These are phyloP conservation scores for Orbilia quercus DNA, from an alignment of 2,329 filamentous ascomycete genomes.

Conservation along the genomic window DNA sequence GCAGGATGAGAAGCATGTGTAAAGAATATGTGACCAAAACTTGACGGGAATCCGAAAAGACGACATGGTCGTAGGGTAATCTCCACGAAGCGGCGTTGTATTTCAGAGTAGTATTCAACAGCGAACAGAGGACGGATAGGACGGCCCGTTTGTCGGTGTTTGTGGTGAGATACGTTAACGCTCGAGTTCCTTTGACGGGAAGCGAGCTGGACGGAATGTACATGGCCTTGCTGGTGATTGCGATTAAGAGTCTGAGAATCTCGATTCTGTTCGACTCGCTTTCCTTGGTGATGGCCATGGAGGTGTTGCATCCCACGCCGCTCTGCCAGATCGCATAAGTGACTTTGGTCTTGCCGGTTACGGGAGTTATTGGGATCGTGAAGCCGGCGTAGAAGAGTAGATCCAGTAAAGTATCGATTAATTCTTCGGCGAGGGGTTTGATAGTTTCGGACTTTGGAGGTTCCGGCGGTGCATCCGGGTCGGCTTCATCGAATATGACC, in stretches of 20 bases:
- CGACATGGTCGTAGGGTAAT: slow-evolving; percentile 90
- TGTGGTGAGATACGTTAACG: slow-evolving; percentile 88
- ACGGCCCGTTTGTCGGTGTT: slow-evolving; percentile 63
- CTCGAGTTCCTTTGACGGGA: slow-evolving; percentile 82
- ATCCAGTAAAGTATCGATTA: slow-evolving; percentile 89
- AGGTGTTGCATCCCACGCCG: slow-evolving; percentile 92
- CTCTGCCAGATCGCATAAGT: slow-evolving; percentile 98
- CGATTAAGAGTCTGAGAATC: slow-evolving; percentile 79
- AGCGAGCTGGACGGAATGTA: slow-evolving; percentile 85
- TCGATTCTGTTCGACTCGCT: slow-evolving; percentile 93
- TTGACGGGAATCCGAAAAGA: slow-evolving; percentile 90
- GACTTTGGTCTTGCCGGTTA: slow-evolving; percentile 79
- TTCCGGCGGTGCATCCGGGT: slow-evolving; percentile 63
- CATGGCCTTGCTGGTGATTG: slow-evolving; percentile 89
- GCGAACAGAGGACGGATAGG: slow-evolving; percentile 86
- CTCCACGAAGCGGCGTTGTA: slow-evolving; percentile 96
- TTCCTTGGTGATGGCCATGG: slow-evolving; percentile 87
- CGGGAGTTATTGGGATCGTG: slow-evolving; percentile 77
- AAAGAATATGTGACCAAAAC: slow-evolving; percentile 90
- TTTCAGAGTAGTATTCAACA: slow-evolving; percentile 77
- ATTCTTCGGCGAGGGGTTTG: slow-evolving; percentile 88
- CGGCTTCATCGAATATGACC: slow-evolving; percentile 80
- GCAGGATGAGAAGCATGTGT: slow-evolving; percentile 84
- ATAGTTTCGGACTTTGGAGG: slow-evolving; percentile 70
- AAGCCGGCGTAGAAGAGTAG: slow-evolving; percentile 92